Evolutionary conservation across 169 alveolate species (phyloP).

Genomic region (Eimeria praecox): DNA sequence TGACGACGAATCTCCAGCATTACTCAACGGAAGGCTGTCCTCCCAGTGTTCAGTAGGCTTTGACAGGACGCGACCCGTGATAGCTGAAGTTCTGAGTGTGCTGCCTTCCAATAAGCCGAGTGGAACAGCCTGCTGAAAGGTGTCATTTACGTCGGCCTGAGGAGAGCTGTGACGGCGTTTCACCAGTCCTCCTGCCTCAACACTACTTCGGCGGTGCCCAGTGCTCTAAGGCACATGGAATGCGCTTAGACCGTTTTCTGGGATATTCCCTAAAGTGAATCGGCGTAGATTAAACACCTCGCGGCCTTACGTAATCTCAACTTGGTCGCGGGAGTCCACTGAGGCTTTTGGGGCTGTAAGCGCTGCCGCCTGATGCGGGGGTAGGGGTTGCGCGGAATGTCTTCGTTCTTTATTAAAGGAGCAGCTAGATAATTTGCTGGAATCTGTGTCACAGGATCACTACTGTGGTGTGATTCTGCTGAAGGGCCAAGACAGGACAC

Average conservation of each 20-base stretch:
- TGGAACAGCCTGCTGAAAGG: background rate
- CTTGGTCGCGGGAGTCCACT: background rate
- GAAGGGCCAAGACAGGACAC: background rate
- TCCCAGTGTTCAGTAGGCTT: background rate
- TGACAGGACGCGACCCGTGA: background rate
- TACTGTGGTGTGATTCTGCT: background rate
- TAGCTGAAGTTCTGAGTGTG: background rate
- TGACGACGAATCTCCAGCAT: background rate
- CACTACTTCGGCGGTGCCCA: conserved; percentile 27
- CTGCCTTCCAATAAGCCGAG: background rate
- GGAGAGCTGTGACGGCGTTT: background rate
- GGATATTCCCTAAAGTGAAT: background rate
- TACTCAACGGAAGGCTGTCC: background rate
- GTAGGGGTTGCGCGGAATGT: background rate
- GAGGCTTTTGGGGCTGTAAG: conserved; percentile 43
- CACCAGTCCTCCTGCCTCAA: background rate
- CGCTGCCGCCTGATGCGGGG: conserved; percentile 26
- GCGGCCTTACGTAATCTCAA: background rate
- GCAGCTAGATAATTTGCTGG: background rate
- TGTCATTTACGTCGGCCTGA: conserved; percentile 6
- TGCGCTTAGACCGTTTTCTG: background rate
- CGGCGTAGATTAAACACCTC: background rate
- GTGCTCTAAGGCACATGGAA: conserved; percentile 8
- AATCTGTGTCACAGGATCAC: background rate
- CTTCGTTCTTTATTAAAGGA: background rate